Evolutionary conservation across 2,329 filamentous ascomycete genomes (phyloP).

Genomic region (Colletotrichum magnum): DNA sequence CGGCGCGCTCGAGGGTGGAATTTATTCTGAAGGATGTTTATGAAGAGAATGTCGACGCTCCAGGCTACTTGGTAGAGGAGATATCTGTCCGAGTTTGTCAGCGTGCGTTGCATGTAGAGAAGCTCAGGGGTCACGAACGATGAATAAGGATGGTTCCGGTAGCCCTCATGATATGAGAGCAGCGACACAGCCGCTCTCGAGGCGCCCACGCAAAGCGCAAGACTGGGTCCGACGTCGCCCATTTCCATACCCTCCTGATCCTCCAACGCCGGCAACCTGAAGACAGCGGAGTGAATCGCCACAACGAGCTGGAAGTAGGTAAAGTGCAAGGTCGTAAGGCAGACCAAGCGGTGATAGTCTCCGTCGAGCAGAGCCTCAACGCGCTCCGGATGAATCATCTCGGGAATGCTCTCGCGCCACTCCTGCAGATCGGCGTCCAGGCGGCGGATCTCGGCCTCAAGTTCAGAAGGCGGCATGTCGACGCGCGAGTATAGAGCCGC

Average conservation of each 20-base stretch:
- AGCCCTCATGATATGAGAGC: conserved; percentile 16
- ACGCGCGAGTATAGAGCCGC: conserved; percentile 18
- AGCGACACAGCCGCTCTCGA: conserved; percentile 36
- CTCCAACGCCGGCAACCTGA: conserved; percentile 19
- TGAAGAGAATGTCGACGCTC: conserved; percentile 36
- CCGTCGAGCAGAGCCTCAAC: conserved; percentile 29
- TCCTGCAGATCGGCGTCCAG: conserved; percentile 34
- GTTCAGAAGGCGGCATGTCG: conserved; percentile 22
- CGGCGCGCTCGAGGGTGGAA: conserved; percentile 24
- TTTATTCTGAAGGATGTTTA: conserved; percentile 37
- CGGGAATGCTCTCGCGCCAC: conserved; percentile 34
- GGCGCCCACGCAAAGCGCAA: conserved; percentile 29
- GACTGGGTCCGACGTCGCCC: conserved; percentile 17
- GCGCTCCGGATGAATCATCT: conserved; percentile 36
- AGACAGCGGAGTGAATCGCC: conserved; percentile 32
- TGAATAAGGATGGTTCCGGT: conserved; percentile 30
- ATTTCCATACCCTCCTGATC: conserved; percentile 28
- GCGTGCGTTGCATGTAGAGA: background rate
- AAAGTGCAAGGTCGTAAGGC: conserved; percentile 33
- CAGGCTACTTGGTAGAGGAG: conserved; percentile 32
- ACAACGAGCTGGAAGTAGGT: conserved; percentile 38
- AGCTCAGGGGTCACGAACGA: background rate
- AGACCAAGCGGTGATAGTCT: conserved; percentile 27
- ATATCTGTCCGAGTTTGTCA: conserved; percentile 8
- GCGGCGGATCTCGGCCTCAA: conserved; percentile 34